Percentiles rank a stretch among this genome's conserved stretches.
Evolutionary conservation across 2,329 filamentous ascomycete species (phyloP).

Genomic region (Pseudogymnoascus sp.): DNA sequence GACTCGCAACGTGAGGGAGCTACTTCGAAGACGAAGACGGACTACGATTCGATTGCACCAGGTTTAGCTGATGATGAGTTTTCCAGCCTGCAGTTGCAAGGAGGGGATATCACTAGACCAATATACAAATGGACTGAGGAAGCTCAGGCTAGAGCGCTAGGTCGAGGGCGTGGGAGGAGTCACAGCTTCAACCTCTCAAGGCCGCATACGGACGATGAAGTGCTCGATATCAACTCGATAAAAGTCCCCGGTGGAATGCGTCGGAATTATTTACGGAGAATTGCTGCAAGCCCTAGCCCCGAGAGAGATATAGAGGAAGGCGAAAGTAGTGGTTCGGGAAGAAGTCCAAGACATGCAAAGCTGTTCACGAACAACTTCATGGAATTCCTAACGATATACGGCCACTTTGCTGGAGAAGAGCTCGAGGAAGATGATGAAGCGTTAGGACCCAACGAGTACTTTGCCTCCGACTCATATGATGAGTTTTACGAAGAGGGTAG

Average conservation of each 20-base stretch:
- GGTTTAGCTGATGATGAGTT: constrained; percentile 66
- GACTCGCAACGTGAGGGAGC: constrained; percentile 30
- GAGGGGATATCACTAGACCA: constrained; percentile 85
- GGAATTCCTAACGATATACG: constrained; percentile 90
- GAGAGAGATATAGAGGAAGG: constrained; percentile 29
- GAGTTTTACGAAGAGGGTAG: constrained; percentile 44
- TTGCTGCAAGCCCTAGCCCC: constrained; percentile 54
- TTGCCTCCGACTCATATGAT: constrained; percentile 67
- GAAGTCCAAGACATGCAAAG: constrained; percentile 40
- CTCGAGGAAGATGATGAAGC: constrained; percentile 94
- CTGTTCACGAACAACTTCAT: constrained; percentile 88
- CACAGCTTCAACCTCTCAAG: constrained; percentile 77
- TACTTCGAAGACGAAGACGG: constrained; percentile 28
- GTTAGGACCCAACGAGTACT: constrained; percentile 80
- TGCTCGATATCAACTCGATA: constrained; percentile 79
- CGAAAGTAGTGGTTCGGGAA: constrained; percentile 31
- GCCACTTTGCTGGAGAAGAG: constrained; percentile 95
- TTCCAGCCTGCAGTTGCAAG: constrained; percentile 84
- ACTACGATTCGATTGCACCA: constrained; percentile 26
- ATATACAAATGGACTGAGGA: constrained; percentile 97
- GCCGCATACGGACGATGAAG: constrained; percentile 69
- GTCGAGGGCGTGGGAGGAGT: constrained; percentile 57
- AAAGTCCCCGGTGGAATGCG: constrained; percentile 90
- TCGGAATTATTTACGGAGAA: constrained; percentile 75
- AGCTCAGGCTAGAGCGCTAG: constrained; percentile 56